Evolutionary conservation across 2,329 filamentous ascomycete species (phyloP).

Genomic region (Aspergillus latus): DNA sequence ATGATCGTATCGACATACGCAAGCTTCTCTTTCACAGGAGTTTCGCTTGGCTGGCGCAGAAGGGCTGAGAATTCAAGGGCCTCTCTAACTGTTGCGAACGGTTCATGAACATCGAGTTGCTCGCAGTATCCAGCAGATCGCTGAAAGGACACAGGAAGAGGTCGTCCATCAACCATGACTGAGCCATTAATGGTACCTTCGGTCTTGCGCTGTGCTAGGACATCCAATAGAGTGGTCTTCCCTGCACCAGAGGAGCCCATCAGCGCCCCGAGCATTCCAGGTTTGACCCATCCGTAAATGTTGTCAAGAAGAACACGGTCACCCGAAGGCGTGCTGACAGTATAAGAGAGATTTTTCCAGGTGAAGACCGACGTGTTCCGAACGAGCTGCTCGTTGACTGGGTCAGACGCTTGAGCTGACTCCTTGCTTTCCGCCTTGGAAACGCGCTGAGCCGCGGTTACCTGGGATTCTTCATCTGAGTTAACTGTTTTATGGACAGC

Average conservation of each 20-base stretch:
- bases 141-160: slow-evolving; percentile 49
- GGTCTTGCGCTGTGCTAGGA: slow-evolving; percentile 66
- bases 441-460: too few species aligned
- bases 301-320: slow-evolving; percentile 60
- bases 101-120: slow-evolving; percentile 67
- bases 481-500: too few species aligned
- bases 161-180: slow-evolving; percentile 64
- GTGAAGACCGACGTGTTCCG: slow-evolving; percentile 68
- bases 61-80: slow-evolving; percentile 65
- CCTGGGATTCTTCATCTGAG: too few species aligned
- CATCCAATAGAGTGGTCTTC: slow-evolving; percentile 72
- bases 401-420: too few species aligned
- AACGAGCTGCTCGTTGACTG: slow-evolving; percentile 43
- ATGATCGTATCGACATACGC: slow-evolving; percentile 64
- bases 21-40: slow-evolving; percentile 57
- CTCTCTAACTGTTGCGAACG: slow-evolving; percentile 62
- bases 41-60: slow-evolving; percentile 55
- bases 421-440: too few species aligned
- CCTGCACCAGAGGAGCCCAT: slow-evolving; percentile 78
- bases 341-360: slow-evolving; percentile 71
- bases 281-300: slow-evolving; percentile 73
- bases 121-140: slow-evolving; percentile 57
- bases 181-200: slow-evolving; percentile 60
- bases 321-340: slow-evolving; percentile 59
- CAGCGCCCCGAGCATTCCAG: slow-evolving; percentile 71